Conservation (phyloP, 2,329 filamentous ascomycete genomes). For the Ophiostoma piceae region DNA sequence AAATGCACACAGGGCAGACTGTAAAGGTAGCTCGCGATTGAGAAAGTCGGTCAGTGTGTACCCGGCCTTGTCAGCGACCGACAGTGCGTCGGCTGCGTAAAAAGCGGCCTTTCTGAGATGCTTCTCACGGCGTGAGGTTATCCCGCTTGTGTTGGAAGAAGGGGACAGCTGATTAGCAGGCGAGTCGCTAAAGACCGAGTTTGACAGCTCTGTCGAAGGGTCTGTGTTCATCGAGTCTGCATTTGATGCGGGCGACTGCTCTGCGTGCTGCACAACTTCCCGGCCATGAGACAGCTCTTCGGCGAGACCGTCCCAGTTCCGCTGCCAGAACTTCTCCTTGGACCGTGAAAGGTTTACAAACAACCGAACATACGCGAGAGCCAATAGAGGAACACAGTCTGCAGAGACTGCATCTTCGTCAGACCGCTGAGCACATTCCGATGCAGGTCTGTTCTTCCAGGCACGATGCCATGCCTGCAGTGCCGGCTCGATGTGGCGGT, state of each 20-base stretch:
- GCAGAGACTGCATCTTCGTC: constrained; percentile 77
- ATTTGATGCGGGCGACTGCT: constrained; percentile 53
- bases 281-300: constrained; percentile 75
- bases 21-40: constrained; percentile 79
- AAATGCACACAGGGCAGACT: constrained; percentile 86
- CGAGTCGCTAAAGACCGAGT: constrained; percentile 36
- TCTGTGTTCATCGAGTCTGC: constrained; percentile 42
- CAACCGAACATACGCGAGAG: constrained; percentile 84
- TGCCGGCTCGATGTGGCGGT: constrained; percentile 88
- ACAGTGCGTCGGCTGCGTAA: constrained; percentile 86
- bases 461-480: constrained; percentile 90
- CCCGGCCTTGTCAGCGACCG: constrained; percentile 80
- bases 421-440: constrained; percentile 47
- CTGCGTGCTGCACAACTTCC: constrained; percentile 69
- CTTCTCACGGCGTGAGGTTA: constrained; percentile 69
- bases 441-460: constrained; percentile 59
- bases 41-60: constrained; percentile 74
- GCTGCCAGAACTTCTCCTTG: constrained; percentile 90
- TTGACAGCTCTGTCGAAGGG: constrained; percentile 44
- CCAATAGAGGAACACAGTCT: constrained; percentile 83
- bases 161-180: neutral
- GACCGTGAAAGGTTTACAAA: constrained; percentile 90
- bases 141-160: constrained; percentile 27
- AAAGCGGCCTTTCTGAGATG: constrained; percentile 91
- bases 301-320: constrained; percentile 87